Percentiles rank a stretch among this genome's conserved stretches.
Evolutionary conservation across 2,329 filamentous ascomycete genomes (phyloP).

Genomic region (Pseudophaeomoniella oleicola): DNA sequence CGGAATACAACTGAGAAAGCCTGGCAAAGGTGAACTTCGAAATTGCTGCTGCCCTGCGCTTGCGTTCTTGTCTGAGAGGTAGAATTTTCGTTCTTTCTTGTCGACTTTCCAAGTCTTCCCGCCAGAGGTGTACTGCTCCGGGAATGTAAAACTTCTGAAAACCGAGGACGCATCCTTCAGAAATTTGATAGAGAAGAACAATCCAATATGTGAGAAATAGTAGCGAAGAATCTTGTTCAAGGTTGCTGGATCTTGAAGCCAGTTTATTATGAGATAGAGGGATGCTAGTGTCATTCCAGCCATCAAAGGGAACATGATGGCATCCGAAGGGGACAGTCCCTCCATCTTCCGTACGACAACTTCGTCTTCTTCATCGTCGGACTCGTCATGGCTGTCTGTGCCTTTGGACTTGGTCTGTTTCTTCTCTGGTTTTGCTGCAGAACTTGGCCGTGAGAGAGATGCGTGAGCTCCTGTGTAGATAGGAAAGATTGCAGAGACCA

Average conservation of each 20-base stretch:
- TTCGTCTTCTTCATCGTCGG: slow-evolving; percentile 40
- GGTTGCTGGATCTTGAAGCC: slow-evolving; percentile 64
- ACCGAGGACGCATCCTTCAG: slow-evolving; percentile 58
- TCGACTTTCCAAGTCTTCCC: slow-evolving; percentile 34
- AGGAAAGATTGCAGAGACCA: slow-evolving; percentile 59
- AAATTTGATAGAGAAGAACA: slow-evolving; percentile 62
- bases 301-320: slow-evolving; percentile 68
- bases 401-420: slow-evolving; percentile 29
- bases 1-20: slow-evolving; percentile 31
- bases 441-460: slow-evolving; percentile 69
- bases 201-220: slow-evolving; percentile 68
- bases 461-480: slow-evolving; percentile 77
- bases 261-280: slow-evolving; percentile 81
- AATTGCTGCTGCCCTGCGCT: slow-evolving; percentile 7
- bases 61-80: slow-evolving; percentile 1
- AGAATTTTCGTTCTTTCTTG: not conserved
- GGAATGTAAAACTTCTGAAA: slow-evolving; percentile 54
- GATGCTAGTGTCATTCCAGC: slow-evolving; percentile 58
- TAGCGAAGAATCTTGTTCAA: slow-evolving; percentile 70
- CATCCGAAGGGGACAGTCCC: slow-evolving; percentile 61
- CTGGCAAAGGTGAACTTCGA: slow-evolving; percentile 36
- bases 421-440: slow-evolving; percentile 51
- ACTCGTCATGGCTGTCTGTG: no score
- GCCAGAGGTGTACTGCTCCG: slow-evolving; percentile 46
- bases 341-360: slow-evolving; percentile 45